These are phyloP conservation scores for Rhodomyrtus tomentosa DNA, from an alignment of 345 rosid species.

Conservation along the genomic window DNA sequence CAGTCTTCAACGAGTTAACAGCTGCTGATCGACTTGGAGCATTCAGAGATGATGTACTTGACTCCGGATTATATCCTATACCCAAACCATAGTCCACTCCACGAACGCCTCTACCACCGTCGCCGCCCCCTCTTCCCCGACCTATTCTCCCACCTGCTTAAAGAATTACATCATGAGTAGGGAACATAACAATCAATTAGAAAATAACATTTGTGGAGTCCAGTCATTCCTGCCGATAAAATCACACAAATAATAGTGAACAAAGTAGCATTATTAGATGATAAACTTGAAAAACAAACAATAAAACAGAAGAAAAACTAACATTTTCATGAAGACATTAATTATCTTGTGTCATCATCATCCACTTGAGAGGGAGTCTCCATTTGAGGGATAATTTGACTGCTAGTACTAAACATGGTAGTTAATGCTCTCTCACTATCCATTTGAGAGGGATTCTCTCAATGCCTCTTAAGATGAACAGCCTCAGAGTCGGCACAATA, in stretches of 20 bases:
- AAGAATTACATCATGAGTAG: neutral
- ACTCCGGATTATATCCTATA: slow-evolving; percentile 71
- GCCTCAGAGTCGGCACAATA: slow-evolving; percentile 70
- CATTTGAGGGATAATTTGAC: too few relatives aligned
- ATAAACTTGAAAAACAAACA: too few relatives aligned
- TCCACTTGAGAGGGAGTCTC: too few relatives aligned
- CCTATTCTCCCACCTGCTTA: slow-evolving; percentile 72
- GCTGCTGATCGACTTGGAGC: slow-evolving; percentile 46
- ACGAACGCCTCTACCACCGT: slow-evolving; percentile 77
- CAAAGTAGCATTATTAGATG: too few relatives aligned
- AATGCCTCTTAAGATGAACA: slow-evolving; percentile 47
- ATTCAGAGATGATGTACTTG: slow-evolving; percentile 19
- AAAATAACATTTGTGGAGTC: neutral
- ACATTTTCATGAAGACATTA: too few relatives aligned
- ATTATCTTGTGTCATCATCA: too few relatives aligned
- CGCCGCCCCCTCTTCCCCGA: slow-evolving; percentile 44
- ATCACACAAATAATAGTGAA: too few relatives aligned
- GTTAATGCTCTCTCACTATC: too few relatives aligned
- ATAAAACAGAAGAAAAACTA: too few relatives aligned
- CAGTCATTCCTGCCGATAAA: too few relatives aligned
- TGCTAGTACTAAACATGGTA: too few relatives aligned
- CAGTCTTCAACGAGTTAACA: slow-evolving; percentile 55
- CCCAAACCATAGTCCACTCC: slow-evolving; percentile 98
- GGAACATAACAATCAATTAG: neutral
- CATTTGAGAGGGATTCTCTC: too few relatives aligned